Conservation (phyloP, 257 asterid genomes). For the Penstemon barbatus region DNA sequence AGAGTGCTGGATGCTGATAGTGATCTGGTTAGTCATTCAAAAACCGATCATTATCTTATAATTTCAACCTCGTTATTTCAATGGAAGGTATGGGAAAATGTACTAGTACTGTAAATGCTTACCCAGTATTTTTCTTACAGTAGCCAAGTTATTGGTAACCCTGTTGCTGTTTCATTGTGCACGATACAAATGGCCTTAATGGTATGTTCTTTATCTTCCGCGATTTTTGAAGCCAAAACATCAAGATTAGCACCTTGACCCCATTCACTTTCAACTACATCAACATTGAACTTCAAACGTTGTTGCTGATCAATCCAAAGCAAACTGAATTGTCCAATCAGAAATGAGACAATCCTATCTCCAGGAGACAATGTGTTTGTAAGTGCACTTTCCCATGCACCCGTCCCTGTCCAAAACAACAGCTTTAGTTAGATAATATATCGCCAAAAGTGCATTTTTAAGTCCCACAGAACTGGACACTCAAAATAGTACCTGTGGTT, state of each 20-base stretch:
- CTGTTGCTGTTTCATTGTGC: constrained; percentile 97
- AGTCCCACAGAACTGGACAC: too few species aligned
- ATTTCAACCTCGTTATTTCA: background rate
- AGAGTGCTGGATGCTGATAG: constrained; percentile 90
- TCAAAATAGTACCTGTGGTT: constrained; percentile 66
- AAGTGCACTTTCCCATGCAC: constrained; percentile 99
- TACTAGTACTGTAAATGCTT: constrained; percentile 19
- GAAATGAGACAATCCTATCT: constrained; percentile 76
- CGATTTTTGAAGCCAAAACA: constrained; percentile 70
- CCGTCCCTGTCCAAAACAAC: constrained; percentile 67
- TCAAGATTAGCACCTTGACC: constrained; percentile 92
- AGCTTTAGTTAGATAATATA: background rate
- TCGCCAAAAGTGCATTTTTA: too few species aligned
- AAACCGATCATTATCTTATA: background rate
- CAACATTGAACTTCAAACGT: constrained; percentile 86
- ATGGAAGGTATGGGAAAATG: background rate
- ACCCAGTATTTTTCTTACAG: constrained; percentile 91
- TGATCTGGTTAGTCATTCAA: constrained; percentile 54
- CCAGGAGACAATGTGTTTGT: constrained; percentile 97
- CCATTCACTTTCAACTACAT: constrained; percentile 97
- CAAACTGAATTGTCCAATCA: constrained; percentile 95
- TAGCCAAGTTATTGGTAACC: constrained; percentile 97
- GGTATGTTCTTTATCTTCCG: constrained; percentile 68
- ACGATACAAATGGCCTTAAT: constrained; percentile 97
- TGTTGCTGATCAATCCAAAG: constrained; percentile 99